Base-by-base conservation (phyloP, 495 filamentous ascomycete species). In the Penicillium lividum region DNA sequence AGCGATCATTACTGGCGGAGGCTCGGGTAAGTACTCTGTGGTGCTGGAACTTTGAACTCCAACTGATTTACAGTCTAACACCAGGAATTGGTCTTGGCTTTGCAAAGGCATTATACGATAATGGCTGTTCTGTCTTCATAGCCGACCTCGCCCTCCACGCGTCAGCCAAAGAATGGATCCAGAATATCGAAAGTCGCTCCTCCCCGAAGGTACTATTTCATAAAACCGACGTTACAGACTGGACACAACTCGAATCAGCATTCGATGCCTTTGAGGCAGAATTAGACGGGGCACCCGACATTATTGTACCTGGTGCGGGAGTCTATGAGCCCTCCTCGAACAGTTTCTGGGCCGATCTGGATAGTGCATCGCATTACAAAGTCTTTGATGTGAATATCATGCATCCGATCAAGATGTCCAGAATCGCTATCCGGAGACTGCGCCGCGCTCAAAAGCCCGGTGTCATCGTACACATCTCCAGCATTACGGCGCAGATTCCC, bases 201-300 rank as follows among this genome's bases (percentile, higher is more conserved):
- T 44, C 42, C 42, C 42, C 42, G 3, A 44, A 22, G 22, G 42
- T 44, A 6, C 42, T 3, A 44, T 44, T 44, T 18, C 42, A 44
- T 16, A 44, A 44, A 6, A 44, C 42, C 22, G 42, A 44, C 22
- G 42, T 44, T 44, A 44, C 16, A 18, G 42, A 44, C 10, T 44
- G 42, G 42, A 44, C n/a, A 44, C 42, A 44, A n/a, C n/a, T 44
- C n/a, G 42, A 44, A 18, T 16, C 42, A 9, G 42, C 42, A 44
- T 44, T 44, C 15, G 42, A 44, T 10, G n/a, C 22, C 0, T 31
- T 31, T 25, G 46, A 49, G 46, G 30, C 29, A 28, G 46, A 49
- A n/a, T 49, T 49, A 13, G 25, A 13, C 5, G 46, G 46, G 8
- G 15, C 46, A 5, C 46, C 46, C 22, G 42, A 44, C 15, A 44